Percentiles rank a stretch among this genome's conserved stretches.
These are phyloP conservation scores for Oxytropis ochrocephala DNA, from an alignment of 306 rosid genomes.

Conservation along the genomic window DNA sequence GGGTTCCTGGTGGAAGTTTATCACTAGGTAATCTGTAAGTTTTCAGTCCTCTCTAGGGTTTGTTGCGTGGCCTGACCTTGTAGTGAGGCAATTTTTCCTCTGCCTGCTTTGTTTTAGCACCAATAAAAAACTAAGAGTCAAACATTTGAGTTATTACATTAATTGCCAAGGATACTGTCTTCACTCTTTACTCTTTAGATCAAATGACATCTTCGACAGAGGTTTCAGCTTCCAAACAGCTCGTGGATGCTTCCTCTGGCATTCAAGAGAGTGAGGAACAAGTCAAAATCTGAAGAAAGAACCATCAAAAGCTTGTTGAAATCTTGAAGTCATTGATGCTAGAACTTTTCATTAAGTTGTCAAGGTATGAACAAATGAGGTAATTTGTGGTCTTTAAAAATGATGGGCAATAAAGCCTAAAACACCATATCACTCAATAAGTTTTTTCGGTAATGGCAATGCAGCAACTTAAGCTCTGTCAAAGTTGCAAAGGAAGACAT, in stretches of 20 bases:
- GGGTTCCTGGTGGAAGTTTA: neutral
- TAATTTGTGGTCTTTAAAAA: neutral
- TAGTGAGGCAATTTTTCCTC: neutral
- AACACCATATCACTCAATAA: neutral
- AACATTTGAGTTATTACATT: neutral
- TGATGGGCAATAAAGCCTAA: neutral
- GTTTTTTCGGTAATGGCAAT: neutral
- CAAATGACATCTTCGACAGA: slow-evolving; percentile 9
- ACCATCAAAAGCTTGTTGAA: neutral
- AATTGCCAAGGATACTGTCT: neutral
- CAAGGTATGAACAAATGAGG: neutral
- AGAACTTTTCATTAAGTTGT: neutral
- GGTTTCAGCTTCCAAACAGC: slow-evolving; percentile 10
- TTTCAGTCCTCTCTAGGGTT: neutral
- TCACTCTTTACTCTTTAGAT: neutral
- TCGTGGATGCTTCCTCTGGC: neutral
- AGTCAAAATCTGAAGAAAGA: slow-evolving; percentile 1
- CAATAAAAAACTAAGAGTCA: neutral
- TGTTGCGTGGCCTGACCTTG: neutral
- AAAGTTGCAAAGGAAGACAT: neutral
- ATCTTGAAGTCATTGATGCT: neutral
- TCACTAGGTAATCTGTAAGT: neutral
- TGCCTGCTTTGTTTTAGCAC: neutral
- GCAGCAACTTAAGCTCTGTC: neutral
- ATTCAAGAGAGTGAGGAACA: neutral